phyloP scores from a whole-genome alignment of 208 protist genomes.

The Leishmania aethiopica region DNA sequence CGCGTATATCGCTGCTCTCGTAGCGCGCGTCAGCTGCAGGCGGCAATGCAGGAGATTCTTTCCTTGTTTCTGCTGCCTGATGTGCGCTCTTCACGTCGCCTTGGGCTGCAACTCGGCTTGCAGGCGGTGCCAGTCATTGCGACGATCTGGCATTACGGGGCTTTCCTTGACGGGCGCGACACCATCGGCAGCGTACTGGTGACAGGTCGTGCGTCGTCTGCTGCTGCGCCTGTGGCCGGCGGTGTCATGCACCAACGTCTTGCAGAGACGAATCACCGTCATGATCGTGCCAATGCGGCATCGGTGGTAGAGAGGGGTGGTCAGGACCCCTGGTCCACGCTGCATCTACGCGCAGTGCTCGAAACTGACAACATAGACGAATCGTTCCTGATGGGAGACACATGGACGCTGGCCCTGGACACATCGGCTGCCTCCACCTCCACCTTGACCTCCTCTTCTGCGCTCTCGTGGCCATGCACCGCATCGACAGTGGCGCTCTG shows the following conservation, averaged over 20 bases:
- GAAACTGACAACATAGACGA: conserved; percentile 45
- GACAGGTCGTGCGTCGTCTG: neutral
- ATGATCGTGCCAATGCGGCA: neutral
- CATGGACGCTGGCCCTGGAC: conserved; percentile 45
- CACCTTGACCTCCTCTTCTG: neutral
- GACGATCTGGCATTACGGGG: conserved; percentile 16
- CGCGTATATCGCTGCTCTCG: conserved; percentile 46
- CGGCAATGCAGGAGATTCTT: conserved; percentile 45
- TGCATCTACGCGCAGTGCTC: conserved; percentile 34
- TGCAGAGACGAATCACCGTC: too few relatives aligned
- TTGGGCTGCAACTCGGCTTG: conserved; percentile 16
- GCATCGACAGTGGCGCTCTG: conserved; percentile 1
- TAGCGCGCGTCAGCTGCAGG: conserved; percentile 35
- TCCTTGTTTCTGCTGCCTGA: conserved; percentile 22
- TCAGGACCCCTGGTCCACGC: neutral
- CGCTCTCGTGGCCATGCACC: neutral
- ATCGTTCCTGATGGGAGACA: conserved; percentile 50
- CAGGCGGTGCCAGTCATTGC: conserved; percentile 18
- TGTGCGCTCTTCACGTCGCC: conserved; percentile 3
- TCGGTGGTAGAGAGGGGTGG: neutral
- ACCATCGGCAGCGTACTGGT: conserved; percentile 1
- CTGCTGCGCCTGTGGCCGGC: neutral
- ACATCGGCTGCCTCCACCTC: conserved; percentile 5
- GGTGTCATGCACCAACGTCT: neutral
- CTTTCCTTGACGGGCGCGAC: neutral